phyloP scores from a whole-genome alignment of 768 basidiomycete species.

The Rossbeevera mucosa region DNA sequence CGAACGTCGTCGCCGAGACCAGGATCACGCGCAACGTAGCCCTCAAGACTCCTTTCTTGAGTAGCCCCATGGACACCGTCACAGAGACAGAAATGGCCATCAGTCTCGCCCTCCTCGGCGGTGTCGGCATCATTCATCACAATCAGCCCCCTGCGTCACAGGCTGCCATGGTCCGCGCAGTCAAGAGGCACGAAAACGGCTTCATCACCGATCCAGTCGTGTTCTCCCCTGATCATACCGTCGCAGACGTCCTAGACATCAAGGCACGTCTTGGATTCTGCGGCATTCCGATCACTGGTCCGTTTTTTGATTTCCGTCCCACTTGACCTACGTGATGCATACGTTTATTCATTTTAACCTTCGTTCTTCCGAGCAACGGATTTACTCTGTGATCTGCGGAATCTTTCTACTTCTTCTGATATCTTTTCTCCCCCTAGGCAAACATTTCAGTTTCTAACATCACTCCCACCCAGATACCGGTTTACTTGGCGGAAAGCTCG shows the following conservation, averaged over 20 bases:
- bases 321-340: slow-evolving; percentile 41
- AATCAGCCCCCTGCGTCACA: slow-evolving; percentile 83
- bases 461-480: slow-evolving; percentile 65
- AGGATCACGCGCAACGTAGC: slow-evolving; percentile 85
- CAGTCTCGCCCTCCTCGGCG: slow-evolving; percentile 89
- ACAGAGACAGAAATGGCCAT: slow-evolving; percentile 95
- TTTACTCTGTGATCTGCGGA: slow-evolving; percentile 71
- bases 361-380: slow-evolving; percentile 88
- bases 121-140: slow-evolving; percentile 97
- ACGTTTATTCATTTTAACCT: slow-evolving; percentile 54
- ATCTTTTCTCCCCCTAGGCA: not conserved
- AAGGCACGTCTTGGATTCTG: slow-evolving; percentile 91
- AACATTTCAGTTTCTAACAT: slow-evolving; percentile 18
- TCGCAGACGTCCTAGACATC: slow-evolving; percentile 89
- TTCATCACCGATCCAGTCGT: slow-evolving; percentile 96
- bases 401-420: slow-evolving; percentile 25
- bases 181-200: slow-evolving; percentile 98
- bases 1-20: slow-evolving; percentile 76
- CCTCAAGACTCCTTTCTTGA: slow-evolving; percentile 94
- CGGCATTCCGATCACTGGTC: slow-evolving; percentile 96
- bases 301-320: slow-evolving; percentile 32
- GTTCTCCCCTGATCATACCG: slow-evolving; percentile 68
- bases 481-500: slow-evolving; percentile 79
- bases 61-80: slow-evolving; percentile 99
- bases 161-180: slow-evolving; percentile 95